Percentiles rank a stretch among this genome's conserved stretches.
Conservation (phyloP, 306 rosid species). For the Lathyrus sativus region DNA sequence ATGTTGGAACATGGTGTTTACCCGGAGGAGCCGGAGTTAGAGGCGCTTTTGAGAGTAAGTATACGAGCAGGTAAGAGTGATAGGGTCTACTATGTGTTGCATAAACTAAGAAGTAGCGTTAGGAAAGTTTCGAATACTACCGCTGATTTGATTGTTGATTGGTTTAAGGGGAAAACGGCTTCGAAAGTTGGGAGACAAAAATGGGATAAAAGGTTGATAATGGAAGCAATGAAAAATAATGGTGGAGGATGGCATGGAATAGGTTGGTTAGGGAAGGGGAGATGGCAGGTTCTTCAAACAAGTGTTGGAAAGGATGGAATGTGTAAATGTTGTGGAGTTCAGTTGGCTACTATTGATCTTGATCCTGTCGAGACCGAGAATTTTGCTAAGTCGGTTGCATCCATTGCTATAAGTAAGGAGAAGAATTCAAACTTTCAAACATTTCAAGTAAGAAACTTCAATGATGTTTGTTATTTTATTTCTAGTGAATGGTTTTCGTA, state of each 20-base stretch:
- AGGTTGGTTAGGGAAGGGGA: constrained; percentile 94
- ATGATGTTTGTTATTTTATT: constrained; percentile 3
- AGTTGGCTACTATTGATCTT: constrained; percentile 79
- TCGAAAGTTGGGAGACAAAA: constrained; percentile 74
- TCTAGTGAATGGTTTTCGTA: neutral
- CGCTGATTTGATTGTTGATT: constrained; percentile 60
- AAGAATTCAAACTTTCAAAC: constrained; percentile 69
- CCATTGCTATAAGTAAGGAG: constrained; percentile 72
- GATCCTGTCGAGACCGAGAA: constrained; percentile 86
- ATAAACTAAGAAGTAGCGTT: constrained; percentile 65
- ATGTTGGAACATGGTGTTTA: constrained; percentile 81
- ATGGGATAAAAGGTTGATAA: constrained; percentile 58
- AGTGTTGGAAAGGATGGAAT: constrained; percentile 73
- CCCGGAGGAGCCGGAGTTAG: constrained; percentile 93
- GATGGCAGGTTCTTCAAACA: constrained; percentile 63
- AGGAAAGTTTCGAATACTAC: constrained; percentile 67
- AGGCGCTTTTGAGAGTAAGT: constrained; percentile 70
- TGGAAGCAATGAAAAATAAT: constrained; percentile 65
- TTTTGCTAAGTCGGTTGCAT: constrained; percentile 85
- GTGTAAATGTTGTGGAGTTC: constrained; percentile 75
- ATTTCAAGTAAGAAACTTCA: constrained; percentile 71
- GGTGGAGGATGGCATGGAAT: constrained; percentile 99
- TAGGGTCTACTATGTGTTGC: constrained; percentile 83
- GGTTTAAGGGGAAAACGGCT: constrained; percentile 77
- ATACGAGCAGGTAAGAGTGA: constrained; percentile 55